Evolutionary conservation across 805 yeast species (phyloP).

Genomic region (Candida dendrica): DNA sequence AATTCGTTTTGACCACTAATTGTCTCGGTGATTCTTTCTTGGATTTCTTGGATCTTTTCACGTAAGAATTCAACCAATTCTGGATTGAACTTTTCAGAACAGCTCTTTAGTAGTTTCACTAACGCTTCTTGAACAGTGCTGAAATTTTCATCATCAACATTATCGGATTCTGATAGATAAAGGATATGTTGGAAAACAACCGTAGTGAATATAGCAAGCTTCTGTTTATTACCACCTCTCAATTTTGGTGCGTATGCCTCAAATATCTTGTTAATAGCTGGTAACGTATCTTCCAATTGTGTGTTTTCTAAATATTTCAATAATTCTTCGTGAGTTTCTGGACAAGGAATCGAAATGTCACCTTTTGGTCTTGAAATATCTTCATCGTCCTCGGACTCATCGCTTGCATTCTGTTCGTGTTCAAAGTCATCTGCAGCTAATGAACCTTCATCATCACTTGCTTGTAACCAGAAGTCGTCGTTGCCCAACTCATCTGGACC

Average conservation of each 20-base stretch:
- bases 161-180: conserved; percentile 34
- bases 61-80: conserved; percentile 58
- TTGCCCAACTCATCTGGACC: conserved; percentile 62
- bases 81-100: conserved; percentile 61
- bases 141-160: conserved; percentile 28
- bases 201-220: conserved; percentile 53
- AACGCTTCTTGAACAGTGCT: conserved; percentile 34
- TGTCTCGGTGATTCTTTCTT: conserved; percentile 35
- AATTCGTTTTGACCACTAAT: conserved; percentile 24
- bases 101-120: conserved; percentile 40
- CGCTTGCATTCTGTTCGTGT: conserved; percentile 25
- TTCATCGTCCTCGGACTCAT: conserved; percentile 23
- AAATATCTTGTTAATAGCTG: conserved; percentile 47
- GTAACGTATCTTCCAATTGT: conserved; percentile 35
- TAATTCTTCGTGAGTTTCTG: conserved; percentile 39
- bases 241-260: conserved; percentile 65
- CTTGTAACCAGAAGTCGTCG: conserved; percentile 62
- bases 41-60: conserved; percentile 46
- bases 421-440: conserved; percentile 14
- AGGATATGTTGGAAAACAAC: conserved; percentile 59
- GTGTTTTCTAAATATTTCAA: conserved; percentile 25
- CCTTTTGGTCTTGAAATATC: conserved; percentile 11
- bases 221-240: conserved; percentile 76
- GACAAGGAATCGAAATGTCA: conserved; percentile 34
- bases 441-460: conserved; percentile 39